Conservation (phyloP, 73 alveolate genomes). For the Paramecium sonneborni region DNA sequence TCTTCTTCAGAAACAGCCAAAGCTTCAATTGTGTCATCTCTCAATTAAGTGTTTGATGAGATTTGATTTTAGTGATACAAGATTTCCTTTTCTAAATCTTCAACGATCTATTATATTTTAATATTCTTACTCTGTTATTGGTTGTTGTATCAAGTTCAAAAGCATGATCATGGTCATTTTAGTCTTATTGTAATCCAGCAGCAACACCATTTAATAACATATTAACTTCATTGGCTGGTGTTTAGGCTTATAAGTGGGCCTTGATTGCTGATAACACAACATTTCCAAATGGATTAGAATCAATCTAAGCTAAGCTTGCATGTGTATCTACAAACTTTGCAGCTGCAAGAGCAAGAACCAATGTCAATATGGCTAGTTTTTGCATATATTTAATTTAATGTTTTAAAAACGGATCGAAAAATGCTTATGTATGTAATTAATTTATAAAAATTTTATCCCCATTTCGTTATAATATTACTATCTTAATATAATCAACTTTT, state of each 20-base stretch:
- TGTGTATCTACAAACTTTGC: conserved; percentile 48
- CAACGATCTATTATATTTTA: not conserved
- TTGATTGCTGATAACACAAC: conserved; percentile 54
- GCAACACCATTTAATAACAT: conserved; percentile 48
- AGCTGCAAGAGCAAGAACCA: conserved; percentile 63
- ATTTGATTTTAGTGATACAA: conserved; percentile 18
- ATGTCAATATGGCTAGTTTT: conserved; percentile 49
- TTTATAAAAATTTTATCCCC: conserved; percentile 71
- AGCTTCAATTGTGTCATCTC: conserved; percentile 58
- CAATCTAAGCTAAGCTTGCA: conserved; percentile 52
- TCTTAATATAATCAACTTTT: not conserved
- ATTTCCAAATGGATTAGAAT: conserved; percentile 56
- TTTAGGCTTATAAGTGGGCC: conserved; percentile 54
- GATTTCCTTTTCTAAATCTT: conserved; percentile 42
- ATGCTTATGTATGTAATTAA: conserved; percentile 71
- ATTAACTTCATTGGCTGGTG: conserved; percentile 54
- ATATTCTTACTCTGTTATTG: not conserved
- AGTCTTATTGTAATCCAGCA: conserved; percentile 46
- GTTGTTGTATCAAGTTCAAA: not conserved
- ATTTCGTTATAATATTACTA: not conserved
- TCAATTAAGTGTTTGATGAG: conserved; percentile 20
- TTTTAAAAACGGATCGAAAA: conserved; percentile 65
- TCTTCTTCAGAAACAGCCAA: conserved; percentile 46
- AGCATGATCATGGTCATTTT: conserved; percentile 33
- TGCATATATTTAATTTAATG: conserved; percentile 56